phyloP scores from a whole-genome alignment of 139 green algal genomes.

The Coccomyxa sp. region DNA sequence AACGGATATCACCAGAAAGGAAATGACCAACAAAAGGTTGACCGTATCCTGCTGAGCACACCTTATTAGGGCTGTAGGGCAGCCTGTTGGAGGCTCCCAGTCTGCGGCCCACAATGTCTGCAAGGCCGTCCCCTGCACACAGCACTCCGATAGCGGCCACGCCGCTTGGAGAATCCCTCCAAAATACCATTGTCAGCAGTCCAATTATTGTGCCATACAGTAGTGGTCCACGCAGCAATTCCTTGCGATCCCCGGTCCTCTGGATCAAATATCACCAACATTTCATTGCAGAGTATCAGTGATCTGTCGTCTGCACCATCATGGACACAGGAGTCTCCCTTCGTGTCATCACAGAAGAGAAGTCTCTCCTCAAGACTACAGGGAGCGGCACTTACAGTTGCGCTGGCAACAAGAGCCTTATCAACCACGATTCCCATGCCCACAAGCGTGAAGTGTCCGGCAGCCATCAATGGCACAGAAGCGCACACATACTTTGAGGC shows the following conservation, averaged over 20 bases:
- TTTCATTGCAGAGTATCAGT: not conserved
- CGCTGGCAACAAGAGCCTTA: conserved; percentile 12
- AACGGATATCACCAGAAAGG: not conserved
- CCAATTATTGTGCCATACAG: conserved; percentile 29
- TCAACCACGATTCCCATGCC: conserved; percentile 16
- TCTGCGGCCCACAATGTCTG: conserved; percentile 32
- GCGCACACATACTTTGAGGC: conserved; percentile 6
- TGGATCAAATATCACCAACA: conserved; percentile 6
- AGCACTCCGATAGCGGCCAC: conserved; percentile 26
- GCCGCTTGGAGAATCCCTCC: conserved; percentile 13
- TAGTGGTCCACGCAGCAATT: conserved; percentile 38
- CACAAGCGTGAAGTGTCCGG: conserved; percentile 16
- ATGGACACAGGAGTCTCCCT: not conserved
- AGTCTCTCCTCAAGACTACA: not conserved
- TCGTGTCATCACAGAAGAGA: not conserved
- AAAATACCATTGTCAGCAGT: conserved; percentile 12
- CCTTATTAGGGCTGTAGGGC: conserved; percentile 20
- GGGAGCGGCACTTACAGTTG: conserved; percentile 5
- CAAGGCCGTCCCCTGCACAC: conserved; percentile 41
- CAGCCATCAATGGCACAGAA: conserved; percentile 9
- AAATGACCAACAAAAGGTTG: too few relatives aligned
- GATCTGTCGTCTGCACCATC: not conserved
- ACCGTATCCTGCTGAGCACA: not conserved
- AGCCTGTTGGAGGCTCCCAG: conserved; percentile 4
- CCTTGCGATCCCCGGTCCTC: conserved; percentile 15